Base-by-base conservation (phyloP, 2,329 filamentous ascomycete species). In the Hirsutella thompsonii region DNA sequence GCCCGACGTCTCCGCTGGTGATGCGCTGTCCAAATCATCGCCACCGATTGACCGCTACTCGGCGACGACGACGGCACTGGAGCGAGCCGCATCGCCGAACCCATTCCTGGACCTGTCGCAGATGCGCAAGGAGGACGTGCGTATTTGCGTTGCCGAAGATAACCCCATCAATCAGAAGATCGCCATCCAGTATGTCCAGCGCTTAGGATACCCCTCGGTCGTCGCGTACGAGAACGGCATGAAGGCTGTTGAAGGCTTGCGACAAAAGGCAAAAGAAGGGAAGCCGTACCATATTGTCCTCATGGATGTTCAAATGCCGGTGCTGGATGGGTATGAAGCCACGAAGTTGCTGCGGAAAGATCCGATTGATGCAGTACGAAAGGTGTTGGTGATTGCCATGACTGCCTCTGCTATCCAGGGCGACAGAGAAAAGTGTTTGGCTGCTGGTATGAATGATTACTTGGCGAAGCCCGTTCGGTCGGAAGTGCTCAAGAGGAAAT, bases 251-350 rank as follows among this genome's bases (percentile, higher is more conserved):
- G 84, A 94, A 52, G 89, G 86, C 0, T 65, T 95, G n/a, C 79
- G 82, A 8, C 67, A 75, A 39, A 83, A 81, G 46, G 82, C 83
- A 3, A 69, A 66, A 36, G 81, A 84, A 46, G 81, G 81, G 1
- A 68, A 68, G 8, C 89, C 88, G 0, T 95, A 93, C 62, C 88
- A 95, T 53, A 73, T 95, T 26, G 81, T 94, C 33, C 72, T 95
- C 36, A 95, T 95, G 89, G 89, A 95, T 57, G 87, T 94, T 3
- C 88, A 94, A 62, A 95, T 95, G 89, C 89, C 89, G 0, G 79
- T 93, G 3, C 74, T 94, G 8, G 89, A 95, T 57, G 89, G 89
- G 5, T 94, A 94, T 56, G 84, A 94, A 59, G 88, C 89, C 1
- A 95, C 89, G 1, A 82, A 83, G 48, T 72, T 87, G 43, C 78